phyloP scores from a whole-genome alignment of 1,139 yeast genomes.

The Nadsonia commutata region DNA sequence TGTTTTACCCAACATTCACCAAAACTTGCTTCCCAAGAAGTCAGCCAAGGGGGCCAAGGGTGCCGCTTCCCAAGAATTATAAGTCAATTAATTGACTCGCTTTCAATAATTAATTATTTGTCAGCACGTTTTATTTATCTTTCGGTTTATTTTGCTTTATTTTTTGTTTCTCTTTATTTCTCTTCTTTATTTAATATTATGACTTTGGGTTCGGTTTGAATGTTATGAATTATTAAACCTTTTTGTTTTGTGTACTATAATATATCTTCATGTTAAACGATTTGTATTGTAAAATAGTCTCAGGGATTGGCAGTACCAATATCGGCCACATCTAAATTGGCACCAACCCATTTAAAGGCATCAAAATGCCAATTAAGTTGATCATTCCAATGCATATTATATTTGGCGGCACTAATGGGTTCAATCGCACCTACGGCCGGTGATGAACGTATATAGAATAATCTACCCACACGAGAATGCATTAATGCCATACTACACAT shows the following conservation, averaged over 20 bases:
- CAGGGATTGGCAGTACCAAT: background rate
- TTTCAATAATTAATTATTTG: slow-evolving; percentile 6
- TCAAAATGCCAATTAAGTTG: slow-evolving; percentile 71
- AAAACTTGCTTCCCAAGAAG: slow-evolving; percentile 89
- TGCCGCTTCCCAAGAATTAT: slow-evolving; percentile 24
- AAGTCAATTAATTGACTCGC: slow-evolving; percentile 8
- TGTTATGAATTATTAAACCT: background rate
- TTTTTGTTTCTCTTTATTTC: too few relatives aligned
- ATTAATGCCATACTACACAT: slow-evolving; percentile 97
- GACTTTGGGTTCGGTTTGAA: slow-evolving; percentile 1
- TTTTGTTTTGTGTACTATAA: background rate
- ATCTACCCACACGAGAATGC: slow-evolving; percentile 67
- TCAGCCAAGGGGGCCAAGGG: slow-evolving; percentile 22
- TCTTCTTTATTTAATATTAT: background rate
- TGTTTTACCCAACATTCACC: slow-evolving; percentile 90
- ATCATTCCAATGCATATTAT: slow-evolving; percentile 58
- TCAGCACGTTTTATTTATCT: slow-evolving; percentile 6
- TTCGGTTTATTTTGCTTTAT: slow-evolving; percentile 1
- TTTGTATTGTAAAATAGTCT: background rate
- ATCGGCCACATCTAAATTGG: slow-evolving; percentile 1
- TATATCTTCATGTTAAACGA: background rate
- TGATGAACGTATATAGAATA: slow-evolving; percentile 43
- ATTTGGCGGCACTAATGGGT: slow-evolving; percentile 47
- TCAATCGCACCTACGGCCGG: slow-evolving; percentile 39
- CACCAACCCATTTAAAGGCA: slow-evolving; percentile 50